These are phyloP conservation scores for Vitis labrusca DNA, from an alignment of 164 flowering plant genomes.

Conservation along the genomic window DNA sequence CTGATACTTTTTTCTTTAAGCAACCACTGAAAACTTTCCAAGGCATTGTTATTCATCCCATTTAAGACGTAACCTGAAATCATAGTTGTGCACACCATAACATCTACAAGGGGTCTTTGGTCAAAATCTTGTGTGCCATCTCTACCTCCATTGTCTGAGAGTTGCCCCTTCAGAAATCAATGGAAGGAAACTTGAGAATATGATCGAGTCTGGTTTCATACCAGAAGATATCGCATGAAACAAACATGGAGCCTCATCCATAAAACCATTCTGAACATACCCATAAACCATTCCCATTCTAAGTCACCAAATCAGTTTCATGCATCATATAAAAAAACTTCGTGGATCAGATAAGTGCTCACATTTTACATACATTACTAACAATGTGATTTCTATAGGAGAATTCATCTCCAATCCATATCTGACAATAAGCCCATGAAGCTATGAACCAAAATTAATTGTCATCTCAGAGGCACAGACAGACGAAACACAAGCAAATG, in stretches of 20 bases:
- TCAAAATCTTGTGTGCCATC: conserved; percentile 51
- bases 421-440: conserved; percentile 55
- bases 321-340: conserved; percentile 50
- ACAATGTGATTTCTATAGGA: conserved; percentile 58
- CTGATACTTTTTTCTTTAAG: conserved; percentile 13
- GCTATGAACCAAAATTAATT: conserved; percentile 43
- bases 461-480: conserved; percentile 44
- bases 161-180: conserved; percentile 36
- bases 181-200: conserved; percentile 77
- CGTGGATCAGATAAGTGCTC: conserved; percentile 45
- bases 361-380: conserved; percentile 76
- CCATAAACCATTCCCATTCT: conserved; percentile 83
- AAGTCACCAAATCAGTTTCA: conserved; percentile 48
- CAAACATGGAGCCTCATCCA: conserved; percentile 46
- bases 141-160: conserved; percentile 48
- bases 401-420: conserved; percentile 59
- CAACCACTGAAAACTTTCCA: conserved; percentile 46
- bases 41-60: conserved; percentile 59
- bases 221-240: conserved; percentile 56
- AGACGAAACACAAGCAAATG: conserved; percentile 58
- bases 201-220: conserved; percentile 61
- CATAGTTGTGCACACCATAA: conserved; percentile 70
- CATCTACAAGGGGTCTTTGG: conserved; percentile 38
- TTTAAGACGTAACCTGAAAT: conserved; percentile 77
- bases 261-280: conserved; percentile 56